Evolutionary conservation across 2,329 filamentous ascomycete genomes (phyloP).

Genomic region (Fusarium sp.): DNA sequence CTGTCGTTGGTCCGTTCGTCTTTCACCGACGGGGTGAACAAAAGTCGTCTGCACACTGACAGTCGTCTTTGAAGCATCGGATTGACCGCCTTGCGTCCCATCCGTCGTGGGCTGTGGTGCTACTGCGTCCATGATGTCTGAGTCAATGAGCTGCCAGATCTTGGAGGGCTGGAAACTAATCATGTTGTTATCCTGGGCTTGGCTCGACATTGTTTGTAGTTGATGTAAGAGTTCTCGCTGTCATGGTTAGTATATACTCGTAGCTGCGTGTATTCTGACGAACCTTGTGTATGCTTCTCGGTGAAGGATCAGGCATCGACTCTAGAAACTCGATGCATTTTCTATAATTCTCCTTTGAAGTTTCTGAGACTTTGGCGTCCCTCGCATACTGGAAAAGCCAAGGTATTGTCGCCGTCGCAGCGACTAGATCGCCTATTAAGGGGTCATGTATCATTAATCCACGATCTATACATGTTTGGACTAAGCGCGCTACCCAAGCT

Average conservation of each 20-base stretch:
- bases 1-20: background rate
- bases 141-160: conserved; percentile 32
- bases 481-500: conserved; percentile 30
- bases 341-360: conserved; percentile 25
- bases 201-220: conserved; percentile 28
- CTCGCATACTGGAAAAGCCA: conserved; percentile 40
- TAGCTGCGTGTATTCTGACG: rapidly evolving
- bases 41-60: conserved; percentile 30
- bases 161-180: conserved; percentile 31
- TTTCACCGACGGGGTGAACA: conserved; percentile 19
- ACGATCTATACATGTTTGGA: conserved; percentile 35
- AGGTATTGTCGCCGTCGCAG: conserved; percentile 33
- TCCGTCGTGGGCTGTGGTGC: conserved; percentile 10
- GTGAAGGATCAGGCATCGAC: conserved; percentile 27
- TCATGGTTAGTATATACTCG: background rate
- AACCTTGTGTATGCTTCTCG: conserved; percentile 21
- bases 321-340: conserved; percentile 27
- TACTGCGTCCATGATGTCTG: conserved; percentile 23
- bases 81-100: background rate
- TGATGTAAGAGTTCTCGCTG: conserved; percentile 25
- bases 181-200: conserved; percentile 29
- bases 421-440: conserved; percentile 32
- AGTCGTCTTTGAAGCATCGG: conserved; percentile 14
- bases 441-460: conserved; percentile 31
- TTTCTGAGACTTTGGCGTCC: conserved; percentile 22